Conservation (phyloP, 2,329 filamentous ascomycete species). For the Aspergillus niger region DNA sequence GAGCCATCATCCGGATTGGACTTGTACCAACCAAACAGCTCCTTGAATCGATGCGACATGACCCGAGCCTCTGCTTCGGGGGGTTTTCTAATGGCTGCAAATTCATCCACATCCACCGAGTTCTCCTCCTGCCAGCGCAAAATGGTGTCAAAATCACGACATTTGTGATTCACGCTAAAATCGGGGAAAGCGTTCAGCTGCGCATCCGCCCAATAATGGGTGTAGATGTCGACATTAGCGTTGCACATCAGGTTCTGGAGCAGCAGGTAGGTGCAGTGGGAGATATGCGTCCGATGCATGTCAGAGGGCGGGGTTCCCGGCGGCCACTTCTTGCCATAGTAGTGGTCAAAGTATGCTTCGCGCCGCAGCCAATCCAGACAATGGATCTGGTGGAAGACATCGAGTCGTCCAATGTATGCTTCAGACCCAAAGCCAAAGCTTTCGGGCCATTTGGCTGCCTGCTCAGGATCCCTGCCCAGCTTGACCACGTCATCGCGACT, state of each 20-base stretch:
- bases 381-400: conserved; percentile 12
- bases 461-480: conserved; percentile 4
- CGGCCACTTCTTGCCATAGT: conserved; percentile 7
- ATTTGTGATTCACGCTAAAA: conserved; percentile 10
- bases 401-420: conserved; percentile 6
- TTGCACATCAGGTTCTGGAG: conserved; percentile 9
- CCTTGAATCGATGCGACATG: conserved; percentile 5
- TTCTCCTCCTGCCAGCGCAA: not conserved
- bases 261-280: conserved; percentile 11
- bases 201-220: not conserved
- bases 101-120: not conserved
- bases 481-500: conserved; percentile 4
- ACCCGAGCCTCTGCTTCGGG: not conserved
- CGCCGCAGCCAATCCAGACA: conserved; percentile 9
- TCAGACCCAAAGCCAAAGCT: conserved; percentile 8
- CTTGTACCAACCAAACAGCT: conserved; percentile 4
- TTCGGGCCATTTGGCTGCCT: not conserved
- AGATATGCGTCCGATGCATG: conserved; percentile 8
- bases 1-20: not conserved
- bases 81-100: not conserved
- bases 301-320: not conserved
- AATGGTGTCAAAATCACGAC: conserved; percentile 3
- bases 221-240: conserved; percentile 1
- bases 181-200: conserved; percentile 8
- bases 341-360: conserved; percentile 6